These are phyloP conservation scores for Gloeostereum incarnatum DNA, from an alignment of 768 basidiomycete genomes.

Conservation along the genomic window DNA sequence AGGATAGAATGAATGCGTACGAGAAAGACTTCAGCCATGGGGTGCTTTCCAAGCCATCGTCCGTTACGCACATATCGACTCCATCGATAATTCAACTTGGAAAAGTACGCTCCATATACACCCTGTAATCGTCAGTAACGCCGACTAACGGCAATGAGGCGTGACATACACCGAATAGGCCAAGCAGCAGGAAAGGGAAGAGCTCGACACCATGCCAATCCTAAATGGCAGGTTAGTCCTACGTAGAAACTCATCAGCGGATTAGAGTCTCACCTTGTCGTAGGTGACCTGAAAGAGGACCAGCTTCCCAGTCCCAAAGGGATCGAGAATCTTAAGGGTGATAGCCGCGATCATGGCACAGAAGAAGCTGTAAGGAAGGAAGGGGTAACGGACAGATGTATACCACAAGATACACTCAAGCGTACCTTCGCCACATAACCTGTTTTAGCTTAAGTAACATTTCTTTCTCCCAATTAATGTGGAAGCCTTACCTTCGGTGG, in stretches of 20 bases:
- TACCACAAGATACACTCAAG: slow-evolving; percentile 7
- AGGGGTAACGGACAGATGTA: slow-evolving; percentile 20
- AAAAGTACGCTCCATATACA: slow-evolving; percentile 89
- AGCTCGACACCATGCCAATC: slow-evolving; percentile 94
- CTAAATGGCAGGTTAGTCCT: slow-evolving; percentile 22
- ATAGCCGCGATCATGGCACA: slow-evolving; percentile 98
- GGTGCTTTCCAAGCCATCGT: slow-evolving; percentile 75
- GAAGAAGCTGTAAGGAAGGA: slow-evolving; percentile 62
- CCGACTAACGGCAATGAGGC: not conserved
- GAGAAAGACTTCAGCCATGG: slow-evolving; percentile 74
- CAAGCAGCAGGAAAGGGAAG: slow-evolving; percentile 75
- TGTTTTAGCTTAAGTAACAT: slow-evolving; percentile 18
- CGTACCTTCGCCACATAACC: slow-evolving; percentile 92
- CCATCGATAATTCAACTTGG: slow-evolving; percentile 87
- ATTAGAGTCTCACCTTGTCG: slow-evolving; percentile 53
- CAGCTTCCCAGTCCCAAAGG: slow-evolving; percentile 91
- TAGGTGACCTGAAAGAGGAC: slow-evolving; percentile 91
- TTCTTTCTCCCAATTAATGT: slow-evolving; percentile 3
- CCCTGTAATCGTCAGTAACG: slow-evolving; percentile 39
- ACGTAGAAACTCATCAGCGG: not conserved
- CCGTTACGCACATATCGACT: slow-evolving; percentile 71
- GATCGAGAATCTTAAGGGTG: slow-evolving; percentile 86
- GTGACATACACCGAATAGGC: slow-evolving; percentile 72
- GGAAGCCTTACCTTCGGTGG: slow-evolving; percentile 65
- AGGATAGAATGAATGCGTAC: slow-evolving; percentile 30